Conservation (phyloP, 306 rosid genomes). For the Malus fusca region DNA sequence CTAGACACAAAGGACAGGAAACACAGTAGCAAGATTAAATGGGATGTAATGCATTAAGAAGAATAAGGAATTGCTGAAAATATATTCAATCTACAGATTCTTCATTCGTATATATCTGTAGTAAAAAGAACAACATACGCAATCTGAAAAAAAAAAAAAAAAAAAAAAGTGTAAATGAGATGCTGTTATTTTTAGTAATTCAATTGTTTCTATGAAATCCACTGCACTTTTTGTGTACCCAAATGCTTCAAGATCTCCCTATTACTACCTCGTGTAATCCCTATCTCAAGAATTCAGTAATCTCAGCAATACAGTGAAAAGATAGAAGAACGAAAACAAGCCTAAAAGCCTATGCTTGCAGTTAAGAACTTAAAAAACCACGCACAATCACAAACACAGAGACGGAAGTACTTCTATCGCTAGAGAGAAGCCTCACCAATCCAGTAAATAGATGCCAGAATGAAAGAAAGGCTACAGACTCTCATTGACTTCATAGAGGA, state of each 20-base stretch:
- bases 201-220: not conserved
- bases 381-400: not conserved
- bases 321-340: not conserved
- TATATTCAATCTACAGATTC: not conserved
- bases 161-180: not conserved
- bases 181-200: not conserved
- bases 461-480: not conserved
- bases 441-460: not conserved
- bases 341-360: not conserved
- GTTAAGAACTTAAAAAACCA: not conserved
- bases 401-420: not conserved
- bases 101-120: not conserved
- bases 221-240: not conserved
- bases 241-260: not conserved
- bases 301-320: not conserved
- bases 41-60: not conserved
- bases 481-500: too few species aligned
- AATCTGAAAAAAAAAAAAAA: not conserved
- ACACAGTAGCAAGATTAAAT: not conserved
- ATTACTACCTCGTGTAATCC: not conserved
- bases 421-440: not conserved
- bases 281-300: not conserved
- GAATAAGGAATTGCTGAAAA: not conserved
- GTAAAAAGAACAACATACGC: not conserved
- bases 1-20: not conserved